Percentiles rank a stretch among this genome's conserved stretches.
Conservation (phyloP, 371 early-diverging fungal species). For the Mortierella sp. region DNA sequence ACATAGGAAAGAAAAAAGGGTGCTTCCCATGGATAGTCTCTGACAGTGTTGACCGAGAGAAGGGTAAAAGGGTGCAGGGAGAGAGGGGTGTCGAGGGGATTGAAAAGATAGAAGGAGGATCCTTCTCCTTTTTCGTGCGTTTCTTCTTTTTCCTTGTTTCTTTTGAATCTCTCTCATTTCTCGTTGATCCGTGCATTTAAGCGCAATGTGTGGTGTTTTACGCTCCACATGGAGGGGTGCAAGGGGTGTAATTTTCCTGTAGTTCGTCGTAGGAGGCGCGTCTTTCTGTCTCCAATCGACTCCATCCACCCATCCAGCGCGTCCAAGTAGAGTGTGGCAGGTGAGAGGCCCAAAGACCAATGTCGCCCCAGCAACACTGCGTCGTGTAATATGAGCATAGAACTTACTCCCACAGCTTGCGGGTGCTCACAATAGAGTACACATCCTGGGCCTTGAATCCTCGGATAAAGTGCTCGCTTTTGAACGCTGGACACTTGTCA, state of each 20-base stretch:
- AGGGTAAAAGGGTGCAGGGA: not conserved
- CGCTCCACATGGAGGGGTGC: too few species aligned
- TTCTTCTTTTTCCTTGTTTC: not conserved
- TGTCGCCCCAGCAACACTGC: too few species aligned
- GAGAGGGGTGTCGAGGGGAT: not conserved
- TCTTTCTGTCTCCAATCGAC: too few species aligned
- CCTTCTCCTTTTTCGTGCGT: not conserved
- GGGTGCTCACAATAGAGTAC: constrained; percentile 70
- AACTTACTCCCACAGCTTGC: constrained; percentile 72
- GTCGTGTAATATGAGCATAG: constrained; percentile 3
- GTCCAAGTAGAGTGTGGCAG: not conserved
- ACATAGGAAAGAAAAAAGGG: not conserved
- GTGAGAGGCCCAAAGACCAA: too few species aligned
- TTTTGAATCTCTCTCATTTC: not conserved
- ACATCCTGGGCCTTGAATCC: constrained; percentile 75
- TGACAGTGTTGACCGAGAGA: not conserved
- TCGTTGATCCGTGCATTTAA: not conserved
- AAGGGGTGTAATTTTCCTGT: too few species aligned
- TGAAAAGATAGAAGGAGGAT: not conserved
- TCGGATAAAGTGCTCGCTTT: constrained; percentile 70
- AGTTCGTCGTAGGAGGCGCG: too few species aligned
- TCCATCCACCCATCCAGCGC: too few species aligned
- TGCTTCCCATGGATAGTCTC: not conserved
- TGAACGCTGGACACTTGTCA: constrained; percentile 66
- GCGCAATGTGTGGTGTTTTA: too few species aligned